phyloP scores from a whole-genome alignment of 192 early-diverging fungal genomes.

The Allomyces macrogynus region DNA sequence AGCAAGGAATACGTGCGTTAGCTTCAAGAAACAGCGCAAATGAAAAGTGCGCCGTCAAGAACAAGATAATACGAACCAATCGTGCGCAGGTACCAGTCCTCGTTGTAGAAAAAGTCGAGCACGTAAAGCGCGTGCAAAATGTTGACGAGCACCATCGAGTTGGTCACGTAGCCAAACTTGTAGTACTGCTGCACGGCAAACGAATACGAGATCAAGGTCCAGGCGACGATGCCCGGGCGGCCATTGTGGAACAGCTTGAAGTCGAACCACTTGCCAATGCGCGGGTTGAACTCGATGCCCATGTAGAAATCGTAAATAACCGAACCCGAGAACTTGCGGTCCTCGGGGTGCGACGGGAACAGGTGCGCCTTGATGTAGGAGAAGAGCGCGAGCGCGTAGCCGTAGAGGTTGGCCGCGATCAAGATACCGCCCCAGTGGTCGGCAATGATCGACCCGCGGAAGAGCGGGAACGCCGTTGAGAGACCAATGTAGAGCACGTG shows the following conservation, averaged over 20 bases:
- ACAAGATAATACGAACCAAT: slow-evolving; percentile 23
- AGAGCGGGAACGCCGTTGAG: slow-evolving; percentile 39
- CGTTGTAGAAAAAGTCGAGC: slow-evolving; percentile 59
- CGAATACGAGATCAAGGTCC: slow-evolving; percentile 58
- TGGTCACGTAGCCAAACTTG: slow-evolving; percentile 50
- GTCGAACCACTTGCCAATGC: slow-evolving; percentile 51
- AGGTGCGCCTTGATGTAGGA: slow-evolving; percentile 45
- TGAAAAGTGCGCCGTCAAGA: too few relatives aligned
- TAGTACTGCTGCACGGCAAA: slow-evolving; percentile 59
- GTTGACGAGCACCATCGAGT: slow-evolving; percentile 62
- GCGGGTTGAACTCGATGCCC: slow-evolving; percentile 69
- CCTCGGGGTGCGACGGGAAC: slow-evolving; percentile 48
- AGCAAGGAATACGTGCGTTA: too few relatives aligned
- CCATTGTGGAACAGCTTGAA: slow-evolving; percentile 73
- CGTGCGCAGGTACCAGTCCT: slow-evolving; percentile 71
- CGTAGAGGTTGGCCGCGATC: slow-evolving; percentile 50
- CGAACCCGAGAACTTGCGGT: slow-evolving; percentile 58
- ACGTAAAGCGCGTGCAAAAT: slow-evolving; percentile 53
- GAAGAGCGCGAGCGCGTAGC: slow-evolving; percentile 55
- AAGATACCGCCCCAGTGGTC: slow-evolving; percentile 56
- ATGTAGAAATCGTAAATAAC: slow-evolving; percentile 53
- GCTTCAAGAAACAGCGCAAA: too few relatives aligned
- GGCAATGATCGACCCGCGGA: slow-evolving; percentile 41
- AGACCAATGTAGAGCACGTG: slow-evolving; percentile 42
- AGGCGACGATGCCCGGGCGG: slow-evolving; percentile 63